These are phyloP conservation scores for Cordyceps cateniannulata DNA, from an alignment of 2,329 filamentous ascomycete genomes.

Conservation along the genomic window DNA sequence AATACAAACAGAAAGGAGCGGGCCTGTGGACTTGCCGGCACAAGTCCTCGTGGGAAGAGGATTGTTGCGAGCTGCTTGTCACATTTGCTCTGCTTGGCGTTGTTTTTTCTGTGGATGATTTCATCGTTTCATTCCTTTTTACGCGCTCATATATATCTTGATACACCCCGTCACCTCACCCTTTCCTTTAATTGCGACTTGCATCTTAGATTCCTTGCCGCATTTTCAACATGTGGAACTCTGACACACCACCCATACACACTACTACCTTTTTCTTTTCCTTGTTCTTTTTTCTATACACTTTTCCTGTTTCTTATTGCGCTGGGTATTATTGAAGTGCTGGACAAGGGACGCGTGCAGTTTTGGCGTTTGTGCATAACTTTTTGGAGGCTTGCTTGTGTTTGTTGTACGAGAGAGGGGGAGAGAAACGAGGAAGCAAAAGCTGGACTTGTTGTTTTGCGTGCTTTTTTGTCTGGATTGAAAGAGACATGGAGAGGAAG, in stretches of 20 bases:
- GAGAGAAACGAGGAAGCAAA: neutral
- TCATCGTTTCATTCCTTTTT: neutral
- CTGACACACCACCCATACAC: neutral
- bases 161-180: neutral
- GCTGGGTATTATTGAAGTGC: neutral
- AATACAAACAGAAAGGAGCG: conserved; percentile 1
- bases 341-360: neutral
- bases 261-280: neutral
- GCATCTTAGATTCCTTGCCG: conserved; percentile 3
- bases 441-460: neutral
- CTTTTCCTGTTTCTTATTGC: neutral
- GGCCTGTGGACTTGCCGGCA: conserved; percentile 2
- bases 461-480: neutral
- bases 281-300: conserved; percentile 2
- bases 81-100: neutral
- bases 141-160: neutral
- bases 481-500: neutral
- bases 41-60: neutral
- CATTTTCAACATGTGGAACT: neutral
- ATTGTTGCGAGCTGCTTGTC: neutral
- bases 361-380: neutral
- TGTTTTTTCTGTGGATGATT: neutral
- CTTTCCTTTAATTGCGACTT: conserved; percentile 5
- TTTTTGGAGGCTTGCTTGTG: neutral
- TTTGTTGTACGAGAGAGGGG: neutral